Evolutionary conservation across 257 asterid species (phyloP).

Genomic region (Solanum paucissectum): DNA sequence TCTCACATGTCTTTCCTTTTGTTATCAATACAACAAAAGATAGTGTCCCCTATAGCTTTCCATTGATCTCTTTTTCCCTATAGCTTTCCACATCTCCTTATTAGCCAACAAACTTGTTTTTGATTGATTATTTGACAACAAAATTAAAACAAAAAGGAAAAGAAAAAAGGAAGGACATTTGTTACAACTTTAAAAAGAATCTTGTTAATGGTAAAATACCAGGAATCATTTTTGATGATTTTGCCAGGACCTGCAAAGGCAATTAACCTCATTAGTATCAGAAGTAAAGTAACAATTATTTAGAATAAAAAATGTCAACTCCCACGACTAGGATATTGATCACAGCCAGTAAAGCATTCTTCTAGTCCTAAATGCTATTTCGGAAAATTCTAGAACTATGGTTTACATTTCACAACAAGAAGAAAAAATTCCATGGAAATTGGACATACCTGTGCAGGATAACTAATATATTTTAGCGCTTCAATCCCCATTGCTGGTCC

Average conservation of each 20-base stretch:
- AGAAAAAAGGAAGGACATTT: background rate
- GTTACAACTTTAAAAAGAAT: background rate
- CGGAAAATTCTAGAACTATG: background rate
- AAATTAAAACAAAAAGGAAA: background rate
- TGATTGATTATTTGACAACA: background rate
- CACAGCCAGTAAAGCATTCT: background rate
- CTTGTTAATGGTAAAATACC: conserved; percentile 13
- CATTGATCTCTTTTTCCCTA: background rate
- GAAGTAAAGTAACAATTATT: background rate
- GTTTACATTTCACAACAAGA: background rate
- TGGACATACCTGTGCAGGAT: conserved; percentile 76
- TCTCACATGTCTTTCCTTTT: background rate
- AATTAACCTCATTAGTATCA: background rate
- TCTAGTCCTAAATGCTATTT: background rate
- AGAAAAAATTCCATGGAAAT: background rate
- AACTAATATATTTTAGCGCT: conserved; percentile 90
- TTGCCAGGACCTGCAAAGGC: conserved; percentile 61
- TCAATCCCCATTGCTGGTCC: conserved; percentile 99
- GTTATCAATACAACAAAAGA: background rate
- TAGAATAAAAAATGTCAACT: background rate
- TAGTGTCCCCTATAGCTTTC: background rate
- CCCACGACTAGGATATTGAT: background rate
- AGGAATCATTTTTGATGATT: conserved; percentile 90
- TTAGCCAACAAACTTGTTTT: background rate
- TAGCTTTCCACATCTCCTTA: background rate